Percentiles rank a stretch among this genome's conserved stretches.
Conservation (phyloP, 306 rosid genomes). For the Hippophae gyantsensis region DNA sequence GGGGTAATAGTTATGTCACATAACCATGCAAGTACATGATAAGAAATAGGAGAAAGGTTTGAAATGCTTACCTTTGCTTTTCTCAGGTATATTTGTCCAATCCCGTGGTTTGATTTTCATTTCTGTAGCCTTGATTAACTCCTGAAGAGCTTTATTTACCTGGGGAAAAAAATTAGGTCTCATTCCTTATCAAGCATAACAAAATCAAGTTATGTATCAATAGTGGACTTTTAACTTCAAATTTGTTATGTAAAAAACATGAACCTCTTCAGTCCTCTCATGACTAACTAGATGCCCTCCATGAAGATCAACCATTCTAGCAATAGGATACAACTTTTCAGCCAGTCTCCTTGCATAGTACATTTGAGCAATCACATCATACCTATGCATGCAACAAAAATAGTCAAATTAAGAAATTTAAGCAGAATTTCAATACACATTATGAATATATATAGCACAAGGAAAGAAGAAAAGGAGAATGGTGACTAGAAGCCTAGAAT, state of each 20-base stretch:
- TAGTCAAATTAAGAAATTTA: not conserved
- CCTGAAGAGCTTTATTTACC: conserved; percentile 82
- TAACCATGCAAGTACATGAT: conserved; percentile 14
- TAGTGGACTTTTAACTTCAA: not conserved
- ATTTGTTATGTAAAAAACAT: conserved; percentile 1
- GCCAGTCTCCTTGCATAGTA: conserved; percentile 69
- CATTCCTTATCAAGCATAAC: not conserved
- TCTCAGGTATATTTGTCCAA: conserved; percentile 70
- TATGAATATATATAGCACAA: conserved; percentile 6
- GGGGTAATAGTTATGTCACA: conserved; percentile 17
- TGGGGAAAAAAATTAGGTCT: conserved; percentile 22
- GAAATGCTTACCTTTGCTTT: conserved; percentile 42
- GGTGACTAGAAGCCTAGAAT: not conserved
- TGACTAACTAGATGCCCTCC: conserved; percentile 98
- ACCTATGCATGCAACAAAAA: conserved; percentile 32
- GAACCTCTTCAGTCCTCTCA: conserved; percentile 83
- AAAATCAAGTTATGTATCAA: not conserved
- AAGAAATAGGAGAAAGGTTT: not conserved
- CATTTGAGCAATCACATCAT: conserved; percentile 85
- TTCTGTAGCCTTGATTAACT: conserved; percentile 64
- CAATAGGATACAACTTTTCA: conserved; percentile 66
- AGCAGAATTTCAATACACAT: not conserved
- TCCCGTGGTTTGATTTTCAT: conserved; percentile 44
- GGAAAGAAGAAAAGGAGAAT: conserved; percentile 2
- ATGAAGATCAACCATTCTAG: conserved; percentile 85